These are phyloP conservation scores for Candida pseudocylindracea DNA, from an alignment of 1,139 yeast species.

Conservation along the genomic window DNA sequence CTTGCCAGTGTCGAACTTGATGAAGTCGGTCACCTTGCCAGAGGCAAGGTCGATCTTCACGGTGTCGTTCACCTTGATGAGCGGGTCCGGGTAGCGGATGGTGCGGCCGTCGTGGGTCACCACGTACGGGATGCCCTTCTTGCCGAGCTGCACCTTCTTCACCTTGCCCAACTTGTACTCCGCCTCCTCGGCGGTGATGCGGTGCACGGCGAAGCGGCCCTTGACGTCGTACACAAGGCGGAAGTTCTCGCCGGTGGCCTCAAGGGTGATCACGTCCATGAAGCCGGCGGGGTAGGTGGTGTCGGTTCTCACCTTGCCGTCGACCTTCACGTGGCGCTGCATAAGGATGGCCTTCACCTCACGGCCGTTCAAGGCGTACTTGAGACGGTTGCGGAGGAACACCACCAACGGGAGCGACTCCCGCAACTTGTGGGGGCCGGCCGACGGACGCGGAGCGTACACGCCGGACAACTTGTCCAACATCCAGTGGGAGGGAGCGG, in stretches of 20 bases:
- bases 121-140: conserved; percentile 94
- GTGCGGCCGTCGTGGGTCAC: conserved; percentile 99
- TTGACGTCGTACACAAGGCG: conserved; percentile 94
- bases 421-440: conserved; percentile 99
- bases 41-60: conserved; percentile 91
- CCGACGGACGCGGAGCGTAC: conserved; percentile 99
- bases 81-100: conserved; percentile 97
- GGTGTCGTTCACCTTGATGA: conserved; percentile 88
- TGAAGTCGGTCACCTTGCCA: conserved; percentile 80
- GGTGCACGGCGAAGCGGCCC: conserved; percentile 99
- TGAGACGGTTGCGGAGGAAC: conserved; percentile 97
- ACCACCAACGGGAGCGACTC: conserved; percentile 97
- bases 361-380: conserved; percentile 98
- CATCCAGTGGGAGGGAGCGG: conserved; percentile 99
- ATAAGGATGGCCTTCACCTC: conserved; percentile 97
- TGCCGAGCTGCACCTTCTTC: conserved; percentile 93
- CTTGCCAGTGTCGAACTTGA: conserved; percentile 91
- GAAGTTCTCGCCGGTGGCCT: conserved; percentile 98
- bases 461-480: conserved; percentile 99
- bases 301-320: conserved; percentile 98
- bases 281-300: conserved; percentile 97
- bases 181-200: conserved; percentile 97
- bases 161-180: conserved; percentile 95
- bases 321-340: conserved; percentile 99
- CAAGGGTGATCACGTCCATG: conserved; percentile 95